These are phyloP conservation scores for Polyplosphaeria fusca DNA, from an alignment of 495 filamentous ascomycete species.

Conservation along the genomic window DNA sequence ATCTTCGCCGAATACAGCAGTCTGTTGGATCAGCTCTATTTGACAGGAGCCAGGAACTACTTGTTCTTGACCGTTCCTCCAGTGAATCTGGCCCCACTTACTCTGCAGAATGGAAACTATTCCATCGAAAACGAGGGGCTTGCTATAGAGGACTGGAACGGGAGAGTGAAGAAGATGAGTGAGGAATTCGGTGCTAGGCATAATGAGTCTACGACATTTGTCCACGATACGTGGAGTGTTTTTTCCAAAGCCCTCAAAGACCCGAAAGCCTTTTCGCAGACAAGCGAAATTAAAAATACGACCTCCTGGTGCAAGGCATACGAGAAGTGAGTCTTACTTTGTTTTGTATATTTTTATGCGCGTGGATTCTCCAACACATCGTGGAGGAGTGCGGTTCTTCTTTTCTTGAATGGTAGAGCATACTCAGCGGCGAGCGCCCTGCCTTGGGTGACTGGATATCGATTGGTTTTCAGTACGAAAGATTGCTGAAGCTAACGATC, in stretches of 20 bases:
- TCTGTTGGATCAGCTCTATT: constrained; percentile 55
- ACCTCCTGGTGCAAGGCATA: constrained; percentile 55
- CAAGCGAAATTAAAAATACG: constrained; percentile 49
- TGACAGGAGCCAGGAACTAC: constrained; percentile 68
- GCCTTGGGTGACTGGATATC: constrained; percentile 12
- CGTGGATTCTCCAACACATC: too few species aligned
- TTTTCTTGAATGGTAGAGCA: background rate
- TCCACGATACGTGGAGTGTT: constrained; percentile 36
- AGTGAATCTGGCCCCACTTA: constrained; percentile 61
- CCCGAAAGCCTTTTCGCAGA: constrained; percentile 36
- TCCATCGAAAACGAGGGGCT: constrained; percentile 19
- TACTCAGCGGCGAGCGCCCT: too few species aligned
- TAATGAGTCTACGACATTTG: constrained; percentile 32
- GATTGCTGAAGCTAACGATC: background rate
- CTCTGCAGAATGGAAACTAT: constrained; percentile 29
- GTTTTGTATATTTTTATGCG: too few species aligned
- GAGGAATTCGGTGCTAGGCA: constrained; percentile 25
- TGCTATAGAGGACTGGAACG: constrained; percentile 37
- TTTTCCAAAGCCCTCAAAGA: constrained; percentile 36
- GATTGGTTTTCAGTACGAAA: too few species aligned
- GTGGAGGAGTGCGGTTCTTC: too few species aligned
- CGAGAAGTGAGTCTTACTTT: constrained; percentile 47
- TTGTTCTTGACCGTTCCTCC: constrained; percentile 73
- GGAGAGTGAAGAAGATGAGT: constrained; percentile 25
- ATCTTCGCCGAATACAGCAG: constrained; percentile 60